phyloP scores from a whole-genome alignment of 768 basidiomycete species.

The Boletus rex-veris region DNA sequence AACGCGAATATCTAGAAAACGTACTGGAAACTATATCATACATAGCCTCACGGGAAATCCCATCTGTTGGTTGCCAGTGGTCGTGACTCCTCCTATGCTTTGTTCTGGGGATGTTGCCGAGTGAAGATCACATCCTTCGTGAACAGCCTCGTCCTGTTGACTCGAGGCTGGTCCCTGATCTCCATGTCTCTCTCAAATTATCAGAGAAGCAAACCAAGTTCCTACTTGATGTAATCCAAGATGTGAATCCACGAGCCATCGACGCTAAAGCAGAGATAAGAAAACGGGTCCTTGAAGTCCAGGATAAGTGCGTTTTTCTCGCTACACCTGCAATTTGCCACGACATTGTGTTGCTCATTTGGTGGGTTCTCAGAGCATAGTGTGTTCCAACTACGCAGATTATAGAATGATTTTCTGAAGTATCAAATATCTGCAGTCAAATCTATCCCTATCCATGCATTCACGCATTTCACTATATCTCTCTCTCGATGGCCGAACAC shows the following conservation, averaged over 20 bases:
- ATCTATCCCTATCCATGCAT: background rate
- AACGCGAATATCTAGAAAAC: no score
- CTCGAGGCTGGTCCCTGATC: background rate
- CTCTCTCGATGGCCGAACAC: background rate
- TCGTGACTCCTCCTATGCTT: no score
- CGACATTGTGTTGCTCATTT: background rate
- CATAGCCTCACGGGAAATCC: no score
- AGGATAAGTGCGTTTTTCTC: background rate
- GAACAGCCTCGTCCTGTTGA: slow-evolving; percentile 2
- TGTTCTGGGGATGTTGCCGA: background rate
- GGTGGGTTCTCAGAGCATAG: background rate
- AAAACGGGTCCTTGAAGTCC: background rate
- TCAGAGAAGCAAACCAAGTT: background rate
- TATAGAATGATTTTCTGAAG: background rate
- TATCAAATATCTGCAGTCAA: background rate
- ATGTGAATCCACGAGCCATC: background rate
- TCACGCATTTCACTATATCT: background rate
- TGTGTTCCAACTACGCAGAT: background rate
- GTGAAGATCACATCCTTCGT: background rate
- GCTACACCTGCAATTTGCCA: background rate
- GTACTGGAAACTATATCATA: no score
- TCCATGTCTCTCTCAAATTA: background rate
- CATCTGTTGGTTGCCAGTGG: no score
- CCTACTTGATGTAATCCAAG: background rate
- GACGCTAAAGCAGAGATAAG: background rate